These are phyloP conservation scores for Cardamine resedifolia DNA, from an alignment of 345 rosid genomes.

Conservation along the genomic window DNA sequence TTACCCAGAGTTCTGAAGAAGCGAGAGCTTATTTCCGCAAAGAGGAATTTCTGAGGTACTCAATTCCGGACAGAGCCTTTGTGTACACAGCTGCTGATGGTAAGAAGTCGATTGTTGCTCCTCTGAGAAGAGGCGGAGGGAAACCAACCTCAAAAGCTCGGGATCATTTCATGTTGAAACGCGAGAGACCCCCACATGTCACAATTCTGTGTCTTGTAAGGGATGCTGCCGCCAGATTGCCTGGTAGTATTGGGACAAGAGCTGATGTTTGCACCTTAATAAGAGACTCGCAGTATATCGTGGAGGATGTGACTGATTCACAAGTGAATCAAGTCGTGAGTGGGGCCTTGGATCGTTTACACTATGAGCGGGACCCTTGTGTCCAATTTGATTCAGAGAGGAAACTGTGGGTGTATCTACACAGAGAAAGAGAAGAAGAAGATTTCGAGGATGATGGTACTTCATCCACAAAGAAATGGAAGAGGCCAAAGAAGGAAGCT, in stretches of 20 bases:
- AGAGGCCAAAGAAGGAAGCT: slow-evolving; percentile 89
- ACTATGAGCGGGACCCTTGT: slow-evolving; percentile 99
- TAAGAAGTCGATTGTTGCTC: slow-evolving; percentile 93
- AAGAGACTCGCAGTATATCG: slow-evolving; percentile 85
- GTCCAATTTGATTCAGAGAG: slow-evolving; percentile 90
- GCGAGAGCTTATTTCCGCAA: slow-evolving; percentile 84
- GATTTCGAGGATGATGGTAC: slow-evolving; percentile 99
- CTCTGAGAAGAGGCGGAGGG: slow-evolving; percentile 97
- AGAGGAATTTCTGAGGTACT: slow-evolving; percentile 92
- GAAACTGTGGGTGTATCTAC: slow-evolving; percentile 97
- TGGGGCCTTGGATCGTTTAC: slow-evolving; percentile 98
- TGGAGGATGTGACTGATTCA: slow-evolving; percentile 90
- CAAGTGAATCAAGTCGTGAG: slow-evolving; percentile 97
- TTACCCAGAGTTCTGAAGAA: slow-evolving; percentile 78
- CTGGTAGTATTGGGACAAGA: slow-evolving; percentile 98
- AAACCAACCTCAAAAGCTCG: slow-evolving; percentile 99
- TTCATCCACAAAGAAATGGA: slow-evolving; percentile 99
- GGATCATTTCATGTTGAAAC: slow-evolving; percentile 99
- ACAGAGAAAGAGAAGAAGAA: slow-evolving; percentile 97
- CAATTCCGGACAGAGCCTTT: slow-evolving; percentile 98
- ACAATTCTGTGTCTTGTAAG: slow-evolving; percentile 96
- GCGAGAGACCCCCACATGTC: slow-evolving; percentile 99
- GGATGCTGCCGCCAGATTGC: slow-evolving; percentile 98
- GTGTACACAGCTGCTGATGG: slow-evolving; percentile 98
- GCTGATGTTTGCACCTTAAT: slow-evolving; percentile 99